Base-by-base conservation (phyloP, 305 asterid species). In the Fraxinus velutina region DNA sequence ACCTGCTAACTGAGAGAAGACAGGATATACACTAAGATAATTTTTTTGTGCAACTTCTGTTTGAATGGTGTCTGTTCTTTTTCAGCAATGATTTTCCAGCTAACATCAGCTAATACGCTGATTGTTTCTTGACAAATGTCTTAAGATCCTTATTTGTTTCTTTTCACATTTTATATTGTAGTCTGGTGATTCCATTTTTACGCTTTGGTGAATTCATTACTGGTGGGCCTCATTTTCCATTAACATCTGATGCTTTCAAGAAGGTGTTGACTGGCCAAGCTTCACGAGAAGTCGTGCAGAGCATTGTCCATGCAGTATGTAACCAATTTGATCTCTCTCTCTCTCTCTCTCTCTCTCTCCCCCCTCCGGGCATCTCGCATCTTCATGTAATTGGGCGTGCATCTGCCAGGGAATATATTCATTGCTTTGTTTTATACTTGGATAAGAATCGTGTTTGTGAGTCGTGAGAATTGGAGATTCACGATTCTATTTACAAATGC, bases 261-360 rank as follows among this genome's bases (percentile, higher is more conserved):
- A 92, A 92, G 90, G 97, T 92, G 34, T 87, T 95, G 90, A 90
- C 95, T 39, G 99, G 99, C 74, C 81, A 94, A 83, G 97, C 99
- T 87, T 96, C 99, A 70, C n/a, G 21, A 36, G 98, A 94, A 78
- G 88, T 94, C 83, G 64, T 93, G 86, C 89, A 88, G 75, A 92
- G 99, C 91, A 92, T 96, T 76, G 79, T 91, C 75, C 92, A 90
- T 60, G 98, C 97, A 89, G 99, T 95, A 89, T 8, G 90, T 84
- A 73, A 82, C 86, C 52, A 30, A 79, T 80, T 81, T 79, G 13
- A 50, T 42, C 47, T 81, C 82, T 74, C 34, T 32, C 73, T 81
- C 82, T 74, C 34, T 32, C 73, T 7, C 13, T 6, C 50, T 39
- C 50, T 9, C 50, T 1, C 44, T 82, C 82, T 74, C 1, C 7